phyloP scores from a whole-genome alignment of 2,329 filamentous ascomycete genomes.

The Fusarium siculi region DNA sequence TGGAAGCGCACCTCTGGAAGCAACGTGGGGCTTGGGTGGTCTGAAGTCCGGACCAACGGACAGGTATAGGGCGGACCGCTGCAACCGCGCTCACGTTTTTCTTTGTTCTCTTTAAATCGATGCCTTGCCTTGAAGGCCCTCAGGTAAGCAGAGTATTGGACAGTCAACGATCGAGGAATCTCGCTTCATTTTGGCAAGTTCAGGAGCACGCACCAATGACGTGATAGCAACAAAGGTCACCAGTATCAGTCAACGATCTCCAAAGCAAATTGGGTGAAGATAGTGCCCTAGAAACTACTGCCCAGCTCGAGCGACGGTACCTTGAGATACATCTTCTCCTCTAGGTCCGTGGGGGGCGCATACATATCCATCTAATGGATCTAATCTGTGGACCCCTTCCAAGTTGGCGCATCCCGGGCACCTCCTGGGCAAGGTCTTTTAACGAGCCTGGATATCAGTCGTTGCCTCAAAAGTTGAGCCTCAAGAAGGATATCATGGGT shows the following conservation, averaged over 20 bases:
- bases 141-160: neutral
- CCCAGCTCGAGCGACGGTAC: constrained; percentile 15
- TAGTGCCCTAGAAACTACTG: constrained; percentile 15
- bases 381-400: constrained; percentile 34
- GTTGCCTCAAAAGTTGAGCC: constrained; percentile 14
- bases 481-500: constrained; percentile 2
- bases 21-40: constrained; percentile 27
- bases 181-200: neutral
- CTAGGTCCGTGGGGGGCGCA: constrained; percentile 3
- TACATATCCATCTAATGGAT: constrained; percentile 6
- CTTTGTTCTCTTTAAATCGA: neutral
- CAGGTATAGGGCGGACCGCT: constrained; percentile 37
- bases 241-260: constrained; percentile 4
- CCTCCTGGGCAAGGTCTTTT: constrained; percentile 20
- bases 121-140: neutral
- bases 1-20: constrained; percentile 24
- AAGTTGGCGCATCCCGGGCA: constrained; percentile 21
- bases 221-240: constrained; percentile 7
- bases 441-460: constrained; percentile 14
- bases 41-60: constrained; percentile 43
- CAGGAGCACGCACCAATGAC: neutral
- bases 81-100: constrained; percentile 27
- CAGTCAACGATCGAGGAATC: neutral
- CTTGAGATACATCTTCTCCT: constrained; percentile 13
- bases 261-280: constrained; percentile 29